These are phyloP conservation scores for Fusarium beomiforme DNA, from an alignment of 2,329 filamentous ascomycete genomes.

Conservation along the genomic window DNA sequence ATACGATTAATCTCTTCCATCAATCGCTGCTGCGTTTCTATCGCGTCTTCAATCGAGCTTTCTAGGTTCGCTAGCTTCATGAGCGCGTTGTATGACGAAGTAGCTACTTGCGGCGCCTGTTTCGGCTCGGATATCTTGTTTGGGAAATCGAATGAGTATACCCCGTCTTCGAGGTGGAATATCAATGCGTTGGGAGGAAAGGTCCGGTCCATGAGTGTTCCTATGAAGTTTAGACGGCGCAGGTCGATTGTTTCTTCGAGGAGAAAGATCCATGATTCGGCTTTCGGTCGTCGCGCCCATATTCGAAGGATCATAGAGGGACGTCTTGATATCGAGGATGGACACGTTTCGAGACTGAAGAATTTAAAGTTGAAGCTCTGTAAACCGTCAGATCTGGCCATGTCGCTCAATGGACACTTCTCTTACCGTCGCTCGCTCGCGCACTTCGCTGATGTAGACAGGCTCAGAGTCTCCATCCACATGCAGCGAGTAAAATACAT, in stretches of 20 bases:
- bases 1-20: slow-evolving; percentile 79
- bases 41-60: slow-evolving; percentile 88
- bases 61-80: slow-evolving; percentile 91
- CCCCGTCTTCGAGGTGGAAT: slow-evolving; percentile 85
- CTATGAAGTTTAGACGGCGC: slow-evolving; percentile 80
- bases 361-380: slow-evolving; percentile 88
- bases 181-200: slow-evolving; percentile 85
- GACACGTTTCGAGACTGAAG: slow-evolving; percentile 77
- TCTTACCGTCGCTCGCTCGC: slow-evolving; percentile 75
- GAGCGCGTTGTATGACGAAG: slow-evolving; percentile 86
- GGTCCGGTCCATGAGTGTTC: slow-evolving; percentile 73
- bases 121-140: slow-evolving; percentile 61
- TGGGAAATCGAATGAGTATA: slow-evolving; percentile 82
- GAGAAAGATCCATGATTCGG: slow-evolving; percentile 67
- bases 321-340: slow-evolving; percentile 71
- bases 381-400: not conserved
- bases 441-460: slow-evolving; percentile 89
- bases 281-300: slow-evolving; percentile 72
- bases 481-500: slow-evolving; percentile 90
- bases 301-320: slow-evolving; percentile 74
- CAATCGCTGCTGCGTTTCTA: slow-evolving; percentile 78
- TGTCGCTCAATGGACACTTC: not conserved
- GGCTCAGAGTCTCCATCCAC: slow-evolving; percentile 72
- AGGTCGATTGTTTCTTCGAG: slow-evolving; percentile 79
- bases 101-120: slow-evolving; percentile 62